Percentiles rank a stretch among this genome's conserved stretches.
Conservation (phyloP, 2,329 filamentous ascomycete genomes). For the Aspergillus brunneoviolaceus region DNA sequence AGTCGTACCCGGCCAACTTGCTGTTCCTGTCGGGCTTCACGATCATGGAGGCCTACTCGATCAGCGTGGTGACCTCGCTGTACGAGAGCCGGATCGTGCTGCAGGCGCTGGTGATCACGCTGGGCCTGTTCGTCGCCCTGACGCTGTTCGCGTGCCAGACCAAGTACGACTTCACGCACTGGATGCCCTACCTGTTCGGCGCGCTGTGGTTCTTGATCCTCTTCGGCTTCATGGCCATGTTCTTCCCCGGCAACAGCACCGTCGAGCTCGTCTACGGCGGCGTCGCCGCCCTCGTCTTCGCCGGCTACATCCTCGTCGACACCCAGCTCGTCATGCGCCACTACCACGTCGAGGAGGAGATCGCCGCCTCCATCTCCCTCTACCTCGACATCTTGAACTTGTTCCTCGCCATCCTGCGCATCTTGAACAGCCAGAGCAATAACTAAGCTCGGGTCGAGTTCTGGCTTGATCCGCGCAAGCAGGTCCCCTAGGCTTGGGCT, state of each 20-base stretch:
- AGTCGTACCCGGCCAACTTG: slow-evolving; percentile 91
- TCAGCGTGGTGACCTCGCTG: slow-evolving; percentile 89
- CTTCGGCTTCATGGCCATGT: slow-evolving; percentile 88
- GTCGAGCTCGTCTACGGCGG: slow-evolving; percentile 83
- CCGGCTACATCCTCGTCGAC: slow-evolving; percentile 90
- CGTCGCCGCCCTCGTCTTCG: slow-evolving; percentile 82
- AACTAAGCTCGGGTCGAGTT: slow-evolving; percentile 58
- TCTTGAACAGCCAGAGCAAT: slow-evolving; percentile 93
- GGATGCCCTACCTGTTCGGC: slow-evolving; percentile 94
- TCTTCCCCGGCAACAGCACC: slow-evolving; percentile 81
- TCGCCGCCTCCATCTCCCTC: slow-evolving; percentile 88
- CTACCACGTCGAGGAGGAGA: slow-evolving; percentile 97
- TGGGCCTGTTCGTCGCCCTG: slow-evolving; percentile 63
- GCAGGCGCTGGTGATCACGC: slow-evolving; percentile 82
- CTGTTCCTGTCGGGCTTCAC: slow-evolving; percentile 91
- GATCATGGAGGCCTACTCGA: slow-evolving; percentile 84
- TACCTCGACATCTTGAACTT: slow-evolving; percentile 97
- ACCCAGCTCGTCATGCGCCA: slow-evolving; percentile 94
- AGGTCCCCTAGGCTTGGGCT: too few relatives aligned
- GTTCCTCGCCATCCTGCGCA: slow-evolving; percentile 91
- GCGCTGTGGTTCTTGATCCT: slow-evolving; percentile 85
- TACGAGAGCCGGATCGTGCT: slow-evolving; percentile 82
- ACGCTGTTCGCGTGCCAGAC: slow-evolving; percentile 91
- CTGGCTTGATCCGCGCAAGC: too few relatives aligned
- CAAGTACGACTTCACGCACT: slow-evolving; percentile 96